phyloP scores from a whole-genome alignment of 2,329 filamentous ascomycete genomes.

The Pseudogymnoascus sp. region DNA sequence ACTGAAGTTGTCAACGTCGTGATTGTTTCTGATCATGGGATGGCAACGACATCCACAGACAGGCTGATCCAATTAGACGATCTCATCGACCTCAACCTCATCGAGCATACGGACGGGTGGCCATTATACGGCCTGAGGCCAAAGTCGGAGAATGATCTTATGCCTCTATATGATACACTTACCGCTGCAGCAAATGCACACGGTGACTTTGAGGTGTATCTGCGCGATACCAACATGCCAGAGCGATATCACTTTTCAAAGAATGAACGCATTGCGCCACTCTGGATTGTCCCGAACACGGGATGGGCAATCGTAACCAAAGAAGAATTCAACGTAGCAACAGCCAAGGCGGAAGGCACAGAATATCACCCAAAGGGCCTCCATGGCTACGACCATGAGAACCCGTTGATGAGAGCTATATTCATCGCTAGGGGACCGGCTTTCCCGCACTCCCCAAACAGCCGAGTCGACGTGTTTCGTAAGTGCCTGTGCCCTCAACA shows the following conservation, averaged over 20 bases:
- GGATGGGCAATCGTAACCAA: conserved; percentile 88
- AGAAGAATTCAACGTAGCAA: conserved; percentile 66
- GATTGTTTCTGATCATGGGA: conserved; percentile 95
- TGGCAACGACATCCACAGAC: conserved; percentile 82
- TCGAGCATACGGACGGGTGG: conserved; percentile 89
- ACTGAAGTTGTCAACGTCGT: conserved; percentile 88
- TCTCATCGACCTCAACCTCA: conserved; percentile 65
- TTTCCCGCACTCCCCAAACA: conserved; percentile 79
- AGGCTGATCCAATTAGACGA: conserved; percentile 86
- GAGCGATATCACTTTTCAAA: conserved; percentile 83
- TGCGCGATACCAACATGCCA: conserved; percentile 82
- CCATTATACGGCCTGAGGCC: conserved; percentile 83
- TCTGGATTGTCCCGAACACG: conserved; percentile 88
- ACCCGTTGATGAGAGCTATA: conserved; percentile 92
- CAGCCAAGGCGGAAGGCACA: conserved; percentile 54
- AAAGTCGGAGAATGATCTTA: conserved; percentile 58
- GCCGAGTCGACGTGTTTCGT: conserved; percentile 74
- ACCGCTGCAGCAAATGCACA: conserved; percentile 49
- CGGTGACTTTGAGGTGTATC: conserved; percentile 71
- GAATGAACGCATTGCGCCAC: conserved; percentile 81
- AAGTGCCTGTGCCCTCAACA: conserved; percentile 32
- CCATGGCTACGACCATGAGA: conserved; percentile 91
- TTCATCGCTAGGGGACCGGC: conserved; percentile 88
- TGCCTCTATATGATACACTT: conserved; percentile 56
- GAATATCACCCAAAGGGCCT: conserved; percentile 75